Evolutionary conservation across 2,329 filamentous ascomycete genomes (phyloP), one percentile per base, ranked within the genome.

Genomic region (Colletotrichum australisinense): DNA sequence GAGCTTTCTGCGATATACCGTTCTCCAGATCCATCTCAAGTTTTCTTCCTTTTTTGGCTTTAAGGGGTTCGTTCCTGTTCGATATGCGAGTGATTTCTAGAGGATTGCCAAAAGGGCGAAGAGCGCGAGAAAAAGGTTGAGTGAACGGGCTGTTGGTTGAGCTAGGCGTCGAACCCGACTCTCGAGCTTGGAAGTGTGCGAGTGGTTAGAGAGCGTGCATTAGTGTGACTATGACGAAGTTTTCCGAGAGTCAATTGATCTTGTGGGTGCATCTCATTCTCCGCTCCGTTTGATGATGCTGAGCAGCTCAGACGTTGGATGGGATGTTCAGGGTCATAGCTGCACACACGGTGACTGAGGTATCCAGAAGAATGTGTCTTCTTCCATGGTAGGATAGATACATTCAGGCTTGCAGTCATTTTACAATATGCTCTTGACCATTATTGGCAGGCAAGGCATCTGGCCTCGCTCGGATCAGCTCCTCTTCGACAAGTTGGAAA

Each of bases 191-290:
- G 42, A 49, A 9, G 19, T 22, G 26, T 26, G 28, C 28, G 16
- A 26, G 57, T 28, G 69, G 28, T 19, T 24, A 28, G 52, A 35
- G 22, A 38, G 24, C 49, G 53, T 63, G 63, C 26, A 32, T 62
- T 38, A 19, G 42, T 49, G 19, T n/a, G 42, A 49, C 42, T 32
- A 52, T 42, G 12, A 42, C 52, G 35, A 24, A 24, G 19, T 26
- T 26, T 28, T 49, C 57, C 53, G 42, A 22, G 62, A 60, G 14
- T 73, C 55, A 60, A 64, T 65, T 65, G 66, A 59, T 60, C n/a
- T 11, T 14, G 19, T 22, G 24, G 35, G 62, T 42, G 52, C 58
- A 28, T 63, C 42, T 24, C 24, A 3, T 24, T 55, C 28, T 58
- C 26, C 56, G 56, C 28, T 19, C 56, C 26, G 24, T 53, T 55